Evolutionary conservation across 2,329 filamentous ascomycete genomes (phyloP).

Genomic region (Pyrenophora graminea): DNA sequence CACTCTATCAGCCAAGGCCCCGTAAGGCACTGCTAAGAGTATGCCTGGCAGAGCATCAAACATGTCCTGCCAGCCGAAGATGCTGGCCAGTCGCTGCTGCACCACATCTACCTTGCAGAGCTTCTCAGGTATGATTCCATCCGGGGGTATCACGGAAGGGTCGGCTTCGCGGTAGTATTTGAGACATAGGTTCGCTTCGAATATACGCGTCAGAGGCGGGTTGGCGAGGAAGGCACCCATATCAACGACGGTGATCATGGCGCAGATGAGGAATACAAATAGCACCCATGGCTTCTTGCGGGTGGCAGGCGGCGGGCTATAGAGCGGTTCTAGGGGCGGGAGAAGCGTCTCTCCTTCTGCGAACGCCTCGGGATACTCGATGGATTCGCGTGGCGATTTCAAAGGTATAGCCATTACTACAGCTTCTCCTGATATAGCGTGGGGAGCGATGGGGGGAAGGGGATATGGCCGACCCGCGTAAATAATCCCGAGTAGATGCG

Average conservation of each 20-base stretch:
- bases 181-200: constrained; percentile 55
- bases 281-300: constrained; percentile 40
- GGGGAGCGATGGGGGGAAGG: background rate
- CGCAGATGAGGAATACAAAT: constrained; percentile 43
- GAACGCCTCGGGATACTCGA: background rate
- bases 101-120: constrained; percentile 56
- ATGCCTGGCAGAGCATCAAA: constrained; percentile 52
- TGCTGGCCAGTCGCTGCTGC: constrained; percentile 55
- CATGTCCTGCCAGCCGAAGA: constrained; percentile 57
- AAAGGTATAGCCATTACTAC: constrained; percentile 12
- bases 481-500: background rate
- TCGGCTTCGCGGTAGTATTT: constrained; percentile 51
- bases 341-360: constrained; percentile 26
- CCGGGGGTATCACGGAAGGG: constrained; percentile 48
- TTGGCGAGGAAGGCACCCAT: constrained; percentile 51
- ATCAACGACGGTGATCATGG: constrained; percentile 52
- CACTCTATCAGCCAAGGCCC: constrained; percentile 54
- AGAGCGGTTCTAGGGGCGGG: constrained; percentile 12
- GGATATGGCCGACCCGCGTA: background rate
- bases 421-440: background rate
- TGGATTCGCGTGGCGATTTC: constrained; percentile 17
- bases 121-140: constrained; percentile 53
- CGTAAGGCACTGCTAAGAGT: constrained; percentile 55
- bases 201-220: constrained; percentile 54
- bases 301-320: background rate